Evolutionary conservation across 1,284 basidiomycete genomes (phyloP), one percentile per base, ranked within the genome.

Genomic region (Xanthoconium separans): DNA sequence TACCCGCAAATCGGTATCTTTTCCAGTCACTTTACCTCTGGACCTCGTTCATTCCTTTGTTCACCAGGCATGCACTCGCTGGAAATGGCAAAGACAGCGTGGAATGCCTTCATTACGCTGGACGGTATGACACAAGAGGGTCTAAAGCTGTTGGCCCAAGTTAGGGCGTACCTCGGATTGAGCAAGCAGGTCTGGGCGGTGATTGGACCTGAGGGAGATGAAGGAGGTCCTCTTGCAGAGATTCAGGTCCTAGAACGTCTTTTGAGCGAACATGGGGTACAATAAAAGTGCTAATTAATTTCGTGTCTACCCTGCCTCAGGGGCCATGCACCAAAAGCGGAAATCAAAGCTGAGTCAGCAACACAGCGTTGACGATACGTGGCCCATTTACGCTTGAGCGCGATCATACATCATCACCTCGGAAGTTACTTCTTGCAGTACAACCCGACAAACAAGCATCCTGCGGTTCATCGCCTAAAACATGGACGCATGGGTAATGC

Each of bases 401-500:
- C 34, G 34, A 36, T 40, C 29, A 33, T 47, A 47, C n/a, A n/a
- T n/a, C 47, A 31, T 47, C 27, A 36, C 22, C 22, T 22, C 22
- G 22, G 22, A 22, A 22, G 22, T 4, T 22, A 22, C 24, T 50
- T 44, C 20, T 15, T 34, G 37, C n/a, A 31, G 41, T 37, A 45
- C 36, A 51, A 37, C 46, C 48, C 50, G 39, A 49, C 36, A 46
- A 16, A 57, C 47, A 24, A 27, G 47, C 51, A 50, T 37, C 4
- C n/a, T 3, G n/a, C 15, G 40, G 50, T 30, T 53, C 44, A 44
- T 53, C 41, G 53, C 50, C 29, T 1, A 15, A 40, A 68, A 41
- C 46, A 91, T 91, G 89, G 89, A 91, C 70, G 88, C 84, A 30
- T 91, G 92, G 92, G 80, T 95, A 41, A 82, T 79, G 31, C 90